Base-by-base conservation (phyloP, 306 rosid species). In the Rubus parviflorus region DNA sequence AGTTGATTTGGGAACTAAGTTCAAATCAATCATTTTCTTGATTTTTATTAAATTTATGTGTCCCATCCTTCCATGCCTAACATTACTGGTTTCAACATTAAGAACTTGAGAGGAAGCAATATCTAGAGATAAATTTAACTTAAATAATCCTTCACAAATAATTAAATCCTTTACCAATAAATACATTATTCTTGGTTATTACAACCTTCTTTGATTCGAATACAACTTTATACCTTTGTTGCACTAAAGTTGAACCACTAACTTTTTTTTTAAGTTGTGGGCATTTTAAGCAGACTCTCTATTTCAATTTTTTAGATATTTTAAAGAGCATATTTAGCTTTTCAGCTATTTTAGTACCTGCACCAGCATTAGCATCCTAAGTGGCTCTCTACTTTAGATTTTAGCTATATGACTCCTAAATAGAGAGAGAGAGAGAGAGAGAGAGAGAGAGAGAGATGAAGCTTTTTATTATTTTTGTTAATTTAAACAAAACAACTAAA, bases 151-250 rank as follows among this genome's bases (percentile, higher is more conserved):
- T 19, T 53, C 65, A 37, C 64, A 6, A 0, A 52, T 19, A n/a
- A n/a, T n/a, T n/a, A 46, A 43, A 68, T 3, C 7, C 0, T 37
- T 72, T 72, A 16, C 65, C 76, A 53, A 53, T 52, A 53, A 53
- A 72, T 5, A 72, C 30, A 72, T 72, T 53, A 11, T 4, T n/a
- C 37, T n/a, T 53, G 35, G 51, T 9, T 35, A 72, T 38, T 37
- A 53, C 66, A 43, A 68, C 53, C 5, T 43, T 45, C 20, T 68
- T 68, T 8, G 73, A 46, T 43, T 68, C 56, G 17, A 68, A n/a
- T 13, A 68, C 56, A 54, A 54, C 40, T 52, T 40, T 72, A 20
- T 54, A 72, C 0, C 66, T 41, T 54, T 72, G 51, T 4, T n/a
- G 4, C 38, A 14, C 14, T 12, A 54, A 41, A 5, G 66, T 23